Evolutionary conservation across 345 rosid species (phyloP), one percentile per base, ranked within the genome.

Genomic region (Pistacia atlantica): DNA sequence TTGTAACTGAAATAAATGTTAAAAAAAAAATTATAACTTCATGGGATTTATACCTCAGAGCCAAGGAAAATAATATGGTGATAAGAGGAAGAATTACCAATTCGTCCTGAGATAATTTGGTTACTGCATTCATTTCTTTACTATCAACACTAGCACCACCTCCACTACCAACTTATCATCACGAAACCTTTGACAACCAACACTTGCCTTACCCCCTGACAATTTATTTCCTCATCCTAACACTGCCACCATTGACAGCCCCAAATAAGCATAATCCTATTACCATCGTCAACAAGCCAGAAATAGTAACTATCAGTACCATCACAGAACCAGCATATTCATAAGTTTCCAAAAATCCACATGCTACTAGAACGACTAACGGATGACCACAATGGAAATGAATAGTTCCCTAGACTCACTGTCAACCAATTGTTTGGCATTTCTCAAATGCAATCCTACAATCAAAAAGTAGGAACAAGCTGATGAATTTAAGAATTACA

Each of bases 401-500:
- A 11, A 61, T 48, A 51, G 20, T 10, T 14, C 33, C n/a, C 54
- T 22, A 22, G 20, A 58, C 46, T 60, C 42, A 8, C 46, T 18
- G 42, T 35, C 69, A 33, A 28, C 28, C 18, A 17, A 11, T 31
- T 25, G 66, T 33, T 73, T n/a, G 25, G 25, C 61, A 62, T 37
- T 72, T 66, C 49, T 46, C n/a, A 77, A 71, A 14, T 33, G 13
- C 49, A 49, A 77, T 42, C 25, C 60, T 51, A 45, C 20, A 55
- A 4, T 22, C 18, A 52, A 11, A 22, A 67, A 57, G 45, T 11
- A 66, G 31, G 73, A 25, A 56, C 12, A 73, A 52, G 45, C 55
- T 61, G 68, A 17, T 46, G 72, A 52, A 5, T 49, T n/a, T n/a
- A 33, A 61, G 14, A 64, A 70, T 65, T 78, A 89, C 89, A 11